These are phyloP conservation scores for Pugionium dolabratum DNA, from an alignment of 345 rosid genomes.

Conservation along the genomic window DNA sequence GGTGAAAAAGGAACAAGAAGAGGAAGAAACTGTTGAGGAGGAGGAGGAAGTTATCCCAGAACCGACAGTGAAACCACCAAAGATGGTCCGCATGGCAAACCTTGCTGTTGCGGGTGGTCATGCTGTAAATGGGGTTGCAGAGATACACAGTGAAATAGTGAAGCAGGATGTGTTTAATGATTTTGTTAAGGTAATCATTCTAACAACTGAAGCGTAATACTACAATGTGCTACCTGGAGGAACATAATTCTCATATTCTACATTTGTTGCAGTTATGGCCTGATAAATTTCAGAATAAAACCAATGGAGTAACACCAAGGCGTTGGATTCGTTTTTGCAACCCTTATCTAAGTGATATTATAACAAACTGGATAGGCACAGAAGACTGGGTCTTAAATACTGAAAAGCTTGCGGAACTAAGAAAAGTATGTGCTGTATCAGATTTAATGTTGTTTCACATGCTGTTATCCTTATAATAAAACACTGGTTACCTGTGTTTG, in stretches of 20 bases:
- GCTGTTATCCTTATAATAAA: slow-evolving; percentile 7
- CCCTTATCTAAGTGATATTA: slow-evolving; percentile 63
- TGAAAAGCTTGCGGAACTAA: slow-evolving; percentile 60
- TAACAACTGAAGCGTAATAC: slow-evolving; percentile 18
- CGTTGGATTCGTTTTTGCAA: slow-evolving; percentile 81
- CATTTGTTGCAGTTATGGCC: slow-evolving; percentile 65
- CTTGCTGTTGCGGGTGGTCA: slow-evolving; percentile 64
- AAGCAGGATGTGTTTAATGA: slow-evolving; percentile 69
- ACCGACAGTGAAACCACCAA: slow-evolving; percentile 47
- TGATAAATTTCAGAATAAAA: slow-evolving; percentile 71
- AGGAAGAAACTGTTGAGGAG: slow-evolving; percentile 38
- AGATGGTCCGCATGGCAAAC: slow-evolving; percentile 71
- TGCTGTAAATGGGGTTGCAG: slow-evolving; percentile 85
- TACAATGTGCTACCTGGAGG: slow-evolving; percentile 3
- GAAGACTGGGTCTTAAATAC: slow-evolving; percentile 76
- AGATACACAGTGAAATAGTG: slow-evolving; percentile 77
- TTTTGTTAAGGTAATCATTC: slow-evolving; percentile 52
- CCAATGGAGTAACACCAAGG: slow-evolving; percentile 83
- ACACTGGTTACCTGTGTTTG: background rate
- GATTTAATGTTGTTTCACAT: slow-evolving; percentile 14
- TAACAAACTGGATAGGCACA: slow-evolving; percentile 64
- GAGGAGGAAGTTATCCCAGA: slow-evolving; percentile 47
- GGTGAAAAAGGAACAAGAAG: slow-evolving; percentile 25
- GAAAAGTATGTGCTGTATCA: slow-evolving; percentile 47
- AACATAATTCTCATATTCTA: slow-evolving; percentile 27